Percentiles rank a stretch among this genome's conserved stretches.
Conservation (phyloP, 2,329 filamentous ascomycete genomes). For the Chaetomium sp. region DNA sequence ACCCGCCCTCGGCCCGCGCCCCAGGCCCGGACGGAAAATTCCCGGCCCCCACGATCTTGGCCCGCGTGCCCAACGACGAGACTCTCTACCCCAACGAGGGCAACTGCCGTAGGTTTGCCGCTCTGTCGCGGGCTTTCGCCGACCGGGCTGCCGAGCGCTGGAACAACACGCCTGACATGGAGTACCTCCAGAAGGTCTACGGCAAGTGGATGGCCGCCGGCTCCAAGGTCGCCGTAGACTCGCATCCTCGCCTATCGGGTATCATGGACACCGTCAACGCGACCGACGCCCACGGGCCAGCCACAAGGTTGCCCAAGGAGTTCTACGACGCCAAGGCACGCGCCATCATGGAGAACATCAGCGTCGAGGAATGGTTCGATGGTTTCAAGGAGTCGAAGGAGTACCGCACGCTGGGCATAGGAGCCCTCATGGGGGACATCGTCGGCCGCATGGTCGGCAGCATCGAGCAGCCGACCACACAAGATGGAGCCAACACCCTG, state of each 20-base stretch:
- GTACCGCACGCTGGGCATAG: conserved; percentile 86
- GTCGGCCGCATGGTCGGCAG: conserved; percentile 66
- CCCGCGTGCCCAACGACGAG: conserved; percentile 60
- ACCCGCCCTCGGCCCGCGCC: conserved; percentile 47
- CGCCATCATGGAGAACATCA: conserved; percentile 65
- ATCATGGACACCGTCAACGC: conserved; percentile 94
- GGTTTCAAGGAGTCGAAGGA: conserved; percentile 80
- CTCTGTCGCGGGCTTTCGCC: conserved; percentile 63
- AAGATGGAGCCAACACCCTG: conserved; percentile 48
- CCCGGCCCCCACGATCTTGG: conserved; percentile 58
- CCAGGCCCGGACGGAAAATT: conserved; percentile 33
- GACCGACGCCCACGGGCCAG: conserved; percentile 74
- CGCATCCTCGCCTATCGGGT: conserved; percentile 74
- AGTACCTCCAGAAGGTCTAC: conserved; percentile 69
- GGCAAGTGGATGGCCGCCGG: conserved; percentile 79
- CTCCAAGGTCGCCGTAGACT: conserved; percentile 71
- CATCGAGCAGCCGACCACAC: conserved; percentile 47
- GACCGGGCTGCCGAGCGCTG: conserved; percentile 64
- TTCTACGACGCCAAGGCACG: conserved; percentile 77
- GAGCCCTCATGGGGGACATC: conserved; percentile 75
- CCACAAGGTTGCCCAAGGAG: conserved; percentile 70
- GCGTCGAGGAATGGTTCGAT: conserved; percentile 86
- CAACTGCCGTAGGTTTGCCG: conserved; percentile 65
- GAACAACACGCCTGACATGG: conserved; percentile 75
- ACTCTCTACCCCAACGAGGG: conserved; percentile 74